Base-by-base conservation (phyloP, 352 stramenopile genomes). In the Thalassiosira tumida region DNA sequence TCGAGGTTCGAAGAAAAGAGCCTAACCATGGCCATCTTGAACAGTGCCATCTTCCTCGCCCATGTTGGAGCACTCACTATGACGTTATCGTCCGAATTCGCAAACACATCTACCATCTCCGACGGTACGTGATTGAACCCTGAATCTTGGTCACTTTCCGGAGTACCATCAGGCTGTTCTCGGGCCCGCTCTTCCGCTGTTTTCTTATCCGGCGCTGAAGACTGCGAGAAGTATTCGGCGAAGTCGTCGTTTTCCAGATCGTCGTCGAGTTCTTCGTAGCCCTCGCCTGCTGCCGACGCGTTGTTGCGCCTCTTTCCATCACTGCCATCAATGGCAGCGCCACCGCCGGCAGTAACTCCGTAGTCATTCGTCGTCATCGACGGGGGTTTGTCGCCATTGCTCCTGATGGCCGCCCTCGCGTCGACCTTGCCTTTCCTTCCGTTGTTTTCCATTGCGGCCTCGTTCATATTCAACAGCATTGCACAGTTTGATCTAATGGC, bases 1-100 rank as follows among this genome's bases (percentile, higher is more conserved):
- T 38, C 38, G 14, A 95, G 74, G 51, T 92, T 93, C 10, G 87
- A 83, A 13, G 89, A 72, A 78, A 97, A 88, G 75, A 99, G 94
- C 35, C 98, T 97, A 37, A 99, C 96, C 96, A 99, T 99, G 29
- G 98, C 98, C 76, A 99, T 96, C 95, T 99, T 98, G 26, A 99
- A 99, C 59, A 99, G 96, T 29, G 98, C 93, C 0, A 98, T 99
- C 93, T 99, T 99, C 0, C 98, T 98, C 0, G 94, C 91, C 26
- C 98, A 98, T 1, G 98, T 99, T 0, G 99, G 98, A 24, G 98
- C 98, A 31, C 98, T 99, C 0, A 99, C 93, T 17, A 99, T 95
- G 0, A 99, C 95, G 86, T 99, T 99, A 51, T 98, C 97, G 84
- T 99, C 97, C 47, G 98, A 98, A 77, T 99, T 96, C 81, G 98